Base-by-base conservation (phyloP, 768 basidiomycete genomes). In the Boletus speciosus region DNA sequence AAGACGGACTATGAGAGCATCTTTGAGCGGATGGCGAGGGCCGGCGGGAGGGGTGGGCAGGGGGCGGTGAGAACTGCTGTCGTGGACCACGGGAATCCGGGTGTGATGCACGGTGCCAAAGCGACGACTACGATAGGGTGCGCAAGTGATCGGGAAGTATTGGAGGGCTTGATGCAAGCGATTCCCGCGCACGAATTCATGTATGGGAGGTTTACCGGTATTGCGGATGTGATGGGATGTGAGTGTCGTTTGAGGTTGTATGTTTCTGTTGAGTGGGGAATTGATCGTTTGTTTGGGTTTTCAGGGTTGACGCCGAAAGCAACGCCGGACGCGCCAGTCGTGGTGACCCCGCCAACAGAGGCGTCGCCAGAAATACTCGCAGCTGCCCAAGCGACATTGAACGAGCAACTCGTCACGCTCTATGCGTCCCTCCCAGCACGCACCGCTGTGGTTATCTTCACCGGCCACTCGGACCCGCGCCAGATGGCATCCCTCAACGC, bases 391-490 rank as follows among this genome's bases (percentile, higher is more conserved):
- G 53, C 70, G 0, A 61, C 73, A 1, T 77, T 97, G 36, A 81
- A 95, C 69, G 63, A 64, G 0, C 85, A 83, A 7, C 78, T 98
- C 5, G 68, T 71, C 36, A 63, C 72, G 2, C 72, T 98, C 0
- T 84, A 95, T 63, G 73, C 78, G 0, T 68, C 83, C 0, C 79
- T 98, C 0, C 93, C 94, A 0, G 67, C 85, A 3, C 82, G 85
- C 21, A 92, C 94, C 0, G 93, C 93, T 0, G 68, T 98, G 21
- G 72, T 98, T 49, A 76, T 98, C 37, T 85, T 97, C 65, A 90
- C 88, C 0, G 94, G 95, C 1, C 93, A 98, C 64, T 84, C 85
- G 0, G 91, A 97, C 67, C 94, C 95, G 0, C 82, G 91, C 0
- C 74, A 69, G 7, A 93, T 96, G 91, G 76, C 87, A 4, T 68